These are phyloP conservation scores for Malus asiatica DNA, from an alignment of 306 rosid genomes.

Conservation along the genomic window DNA sequence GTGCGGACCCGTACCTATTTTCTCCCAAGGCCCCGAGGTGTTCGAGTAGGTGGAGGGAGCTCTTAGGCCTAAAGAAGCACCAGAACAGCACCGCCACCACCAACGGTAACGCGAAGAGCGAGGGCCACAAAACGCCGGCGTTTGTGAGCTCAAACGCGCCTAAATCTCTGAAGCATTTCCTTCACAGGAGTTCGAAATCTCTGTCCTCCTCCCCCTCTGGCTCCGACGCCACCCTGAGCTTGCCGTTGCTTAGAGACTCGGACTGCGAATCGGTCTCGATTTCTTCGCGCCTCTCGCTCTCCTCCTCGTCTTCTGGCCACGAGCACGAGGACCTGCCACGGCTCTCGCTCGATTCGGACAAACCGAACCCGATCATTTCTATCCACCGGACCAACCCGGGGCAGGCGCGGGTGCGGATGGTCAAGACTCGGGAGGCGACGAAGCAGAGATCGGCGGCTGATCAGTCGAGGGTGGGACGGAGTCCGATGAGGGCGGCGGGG, in stretches of 20 bases:
- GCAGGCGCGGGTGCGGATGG: slow-evolving; percentile 43
- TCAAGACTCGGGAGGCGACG: slow-evolving; percentile 29
- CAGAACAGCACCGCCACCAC: slow-evolving; percentile 18
- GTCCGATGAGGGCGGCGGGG: slow-evolving; percentile 40
- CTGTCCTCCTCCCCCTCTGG: slow-evolving; percentile 24
- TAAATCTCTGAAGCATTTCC: slow-evolving; percentile 57
- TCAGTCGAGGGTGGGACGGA: slow-evolving; percentile 41
- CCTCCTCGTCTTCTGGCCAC: slow-evolving; percentile 80
- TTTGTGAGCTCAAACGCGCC: slow-evolving; percentile 12
- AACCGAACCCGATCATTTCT: slow-evolving; percentile 26
- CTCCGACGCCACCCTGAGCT: slow-evolving; percentile 38
- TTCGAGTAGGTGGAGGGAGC: slow-evolving; percentile 88
- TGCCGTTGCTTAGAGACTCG: slow-evolving; percentile 50
- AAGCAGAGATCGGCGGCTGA: slow-evolving; percentile 29
- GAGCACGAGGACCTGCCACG: slow-evolving; percentile 87
- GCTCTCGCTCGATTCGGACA: slow-evolving; percentile 68
- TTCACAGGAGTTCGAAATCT: slow-evolving; percentile 51
- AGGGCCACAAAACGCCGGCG: slow-evolving; percentile 36
- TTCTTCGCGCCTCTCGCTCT: slow-evolving; percentile 74
- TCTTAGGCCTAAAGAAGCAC: slow-evolving; percentile 65
- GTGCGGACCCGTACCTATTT: slow-evolving; percentile 54
- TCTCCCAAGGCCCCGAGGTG: slow-evolving; percentile 99
- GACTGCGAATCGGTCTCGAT: slow-evolving; percentile 72
- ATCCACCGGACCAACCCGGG: slow-evolving; percentile 31
- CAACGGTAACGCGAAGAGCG: slow-evolving; percentile 25